A percentile compares a stretch with the other conserved stretches of the same genome.
Conservation (phyloP, 1,284 basidiomycete genomes). For the Sporisorium graminicola region DNA sequence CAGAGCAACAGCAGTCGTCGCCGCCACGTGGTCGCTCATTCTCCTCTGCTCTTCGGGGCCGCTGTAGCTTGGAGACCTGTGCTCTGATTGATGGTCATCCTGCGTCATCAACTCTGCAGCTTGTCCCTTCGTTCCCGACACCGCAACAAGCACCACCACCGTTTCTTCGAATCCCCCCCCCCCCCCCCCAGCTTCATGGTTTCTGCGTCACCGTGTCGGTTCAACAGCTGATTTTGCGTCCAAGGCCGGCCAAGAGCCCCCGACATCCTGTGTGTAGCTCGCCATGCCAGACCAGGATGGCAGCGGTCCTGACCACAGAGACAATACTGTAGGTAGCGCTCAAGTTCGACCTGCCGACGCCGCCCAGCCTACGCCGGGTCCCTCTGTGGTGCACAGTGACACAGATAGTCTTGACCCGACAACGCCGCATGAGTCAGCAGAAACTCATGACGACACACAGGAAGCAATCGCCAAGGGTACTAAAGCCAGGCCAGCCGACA, state of each 20-base stretch:
- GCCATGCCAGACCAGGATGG: slow-evolving; percentile 17
- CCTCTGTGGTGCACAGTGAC: too few species aligned
- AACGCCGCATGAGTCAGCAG: not conserved
- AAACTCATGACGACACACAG: slow-evolving; percentile 11
- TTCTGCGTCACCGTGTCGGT: not conserved
- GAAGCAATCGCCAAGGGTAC: not conserved
- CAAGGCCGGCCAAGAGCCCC: not conserved
- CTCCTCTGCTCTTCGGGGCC: not conserved
- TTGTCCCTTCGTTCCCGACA: not conserved
- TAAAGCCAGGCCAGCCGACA: slow-evolving; percentile 20
- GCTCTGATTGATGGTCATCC: not conserved
- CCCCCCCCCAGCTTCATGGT: not conserved
- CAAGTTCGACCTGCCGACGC: not conserved
- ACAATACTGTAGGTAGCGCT: not conserved
- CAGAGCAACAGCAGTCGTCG: not conserved
- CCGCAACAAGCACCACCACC: not conserved
- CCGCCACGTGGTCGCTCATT: not conserved
- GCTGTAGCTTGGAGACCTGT: not conserved
- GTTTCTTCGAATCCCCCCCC: not conserved
- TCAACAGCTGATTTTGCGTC: not conserved
- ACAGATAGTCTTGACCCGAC: not conserved
- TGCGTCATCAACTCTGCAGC: not conserved
- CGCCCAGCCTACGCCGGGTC: too few species aligned
- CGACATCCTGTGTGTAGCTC: not conserved
- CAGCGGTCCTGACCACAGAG: not conserved